Evolutionary conservation across 305 asterid species (phyloP), one percentile per base, ranked within the genome.

Genomic region (Vinca major): DNA sequence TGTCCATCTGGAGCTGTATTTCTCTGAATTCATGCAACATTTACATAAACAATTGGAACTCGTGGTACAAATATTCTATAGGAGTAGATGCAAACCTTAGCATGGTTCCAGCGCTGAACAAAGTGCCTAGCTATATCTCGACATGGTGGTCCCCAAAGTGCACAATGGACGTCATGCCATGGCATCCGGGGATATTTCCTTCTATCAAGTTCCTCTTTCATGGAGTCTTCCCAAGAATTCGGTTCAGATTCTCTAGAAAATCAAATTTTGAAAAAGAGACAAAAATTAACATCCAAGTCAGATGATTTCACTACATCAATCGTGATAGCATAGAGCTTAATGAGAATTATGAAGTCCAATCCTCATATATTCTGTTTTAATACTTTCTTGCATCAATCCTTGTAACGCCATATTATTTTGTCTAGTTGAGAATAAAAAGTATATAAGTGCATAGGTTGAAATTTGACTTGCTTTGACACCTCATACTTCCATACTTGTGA

Each of bases 111-210:
- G 17, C 98, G 85, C 80, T 91, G 97, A 70, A 94, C 98, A 84
- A 94, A 94, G 79, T 94, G 98, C 56, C 98, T 85, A 71, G 97
- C 98, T 69, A 86, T 85, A 79, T 92, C 98, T 73, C 93, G 96
- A 79, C 98, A 90, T 33, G 97, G 92, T 4, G 96, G 91, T 48
- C 98, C 98, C 98, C 98, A 92, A 60, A 92, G 84, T 69, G 98
- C 93, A 80, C 98, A 92, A 73, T 92, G 98, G 62, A 92, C 98
- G 77, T 92, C 98, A 86, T 92, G 98, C 98, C 98, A 92, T 69
- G 98, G 97, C 98, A 92, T 92, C 69, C 98, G 96, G 13, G 98
- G 98, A 86, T 88, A 88, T 68, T 83, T 89, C 68, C 39, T 56
- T 65, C 98, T 86, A 77, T 92, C 95, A 72, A 92, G 78, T 73